Percentiles rank a stretch among this genome's conserved stretches.
Conservation (phyloP, 2,329 filamentous ascomycete species). For the Macrophomina pseudophaseolina region DNA sequence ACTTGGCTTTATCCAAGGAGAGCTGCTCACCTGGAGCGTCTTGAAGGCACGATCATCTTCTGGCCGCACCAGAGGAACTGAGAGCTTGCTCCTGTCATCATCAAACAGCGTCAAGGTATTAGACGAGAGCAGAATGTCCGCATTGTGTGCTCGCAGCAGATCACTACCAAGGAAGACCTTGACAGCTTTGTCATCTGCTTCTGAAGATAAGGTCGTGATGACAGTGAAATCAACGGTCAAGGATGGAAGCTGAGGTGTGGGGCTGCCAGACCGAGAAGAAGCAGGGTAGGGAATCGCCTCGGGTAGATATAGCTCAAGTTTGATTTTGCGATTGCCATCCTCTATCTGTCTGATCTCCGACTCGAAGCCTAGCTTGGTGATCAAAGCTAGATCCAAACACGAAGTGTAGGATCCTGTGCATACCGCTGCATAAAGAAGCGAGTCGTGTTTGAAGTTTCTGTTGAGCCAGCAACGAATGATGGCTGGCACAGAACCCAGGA, state of each 20-base stretch:
- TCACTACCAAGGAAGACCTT: conserved; percentile 92
- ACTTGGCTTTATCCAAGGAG: conserved; percentile 18
- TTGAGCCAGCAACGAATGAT: conserved; percentile 97
- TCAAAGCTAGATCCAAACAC: conserved; percentile 74
- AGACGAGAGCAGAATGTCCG: conserved; percentile 89
- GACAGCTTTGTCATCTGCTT: conserved; percentile 65
- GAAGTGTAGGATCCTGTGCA: conserved; percentile 93
- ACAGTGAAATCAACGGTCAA: conserved; percentile 81
- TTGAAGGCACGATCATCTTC: conserved; percentile 86
- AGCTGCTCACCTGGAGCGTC: conserved; percentile 67
- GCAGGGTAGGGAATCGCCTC: conserved; percentile 84
- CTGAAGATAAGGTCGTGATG: conserved; percentile 52
- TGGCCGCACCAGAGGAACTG: conserved; percentile 88
- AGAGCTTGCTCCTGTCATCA: conserved; percentile 83
- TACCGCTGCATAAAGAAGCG: conserved; percentile 86
- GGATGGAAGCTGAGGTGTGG: conserved; percentile 79
- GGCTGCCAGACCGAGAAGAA: conserved; percentile 73
- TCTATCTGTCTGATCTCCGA: conserved; percentile 69
- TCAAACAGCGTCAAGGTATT: conserved; percentile 88
- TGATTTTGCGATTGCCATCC: conserved; percentile 69
- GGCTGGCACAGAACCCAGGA: conserved; percentile 86
- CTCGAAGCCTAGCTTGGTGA: conserved; percentile 74
- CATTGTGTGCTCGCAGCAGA: conserved; percentile 81
- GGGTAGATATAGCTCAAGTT: conserved; percentile 83
- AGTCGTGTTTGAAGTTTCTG: conserved; percentile 85